Percentiles rank a stretch among this genome's conserved stretches.
Evolutionary conservation across 129 eudicot genomes (phyloP).

Genomic region (Flaveria ramosissima): DNA sequence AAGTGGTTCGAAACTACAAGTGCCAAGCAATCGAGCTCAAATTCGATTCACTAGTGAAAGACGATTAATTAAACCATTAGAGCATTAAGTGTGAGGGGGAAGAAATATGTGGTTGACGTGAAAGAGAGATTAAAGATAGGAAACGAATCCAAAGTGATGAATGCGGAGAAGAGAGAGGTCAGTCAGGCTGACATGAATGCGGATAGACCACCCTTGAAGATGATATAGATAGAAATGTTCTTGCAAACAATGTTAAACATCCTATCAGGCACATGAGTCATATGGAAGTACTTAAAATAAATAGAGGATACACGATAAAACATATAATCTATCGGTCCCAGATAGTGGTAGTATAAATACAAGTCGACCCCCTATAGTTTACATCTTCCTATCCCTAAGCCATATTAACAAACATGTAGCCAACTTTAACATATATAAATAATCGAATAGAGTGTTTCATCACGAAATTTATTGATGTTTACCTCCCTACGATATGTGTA

Average conservation of each 20-base stretch:
- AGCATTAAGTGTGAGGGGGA: no score
- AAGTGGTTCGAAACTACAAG: no score
- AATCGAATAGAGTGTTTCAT: background rate
- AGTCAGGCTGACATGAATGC: no score
- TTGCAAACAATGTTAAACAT: background rate
- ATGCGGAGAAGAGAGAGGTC: no score
- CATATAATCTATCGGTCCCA: background rate
- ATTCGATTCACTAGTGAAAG: background rate
- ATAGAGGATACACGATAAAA: background rate
- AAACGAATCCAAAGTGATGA: no score
- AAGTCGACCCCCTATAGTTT: background rate
- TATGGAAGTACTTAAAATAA: background rate
- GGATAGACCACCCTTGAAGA: no score
- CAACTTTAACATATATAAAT: constrained; percentile 20
- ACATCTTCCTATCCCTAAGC: background rate
- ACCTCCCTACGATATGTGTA: constrained; percentile 7
- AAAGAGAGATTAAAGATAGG: no score
- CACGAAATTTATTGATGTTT: constrained; percentile 17
- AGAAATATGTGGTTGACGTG: no score
- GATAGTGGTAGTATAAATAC: background rate
- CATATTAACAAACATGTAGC: background rate
- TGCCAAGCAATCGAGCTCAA: background rate
- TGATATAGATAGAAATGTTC: no score
- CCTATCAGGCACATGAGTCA: no score
- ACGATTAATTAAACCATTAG: background rate